Base-by-base conservation (phyloP, 2,329 filamentous ascomycete genomes). In the Claviceps monticola region DNA sequence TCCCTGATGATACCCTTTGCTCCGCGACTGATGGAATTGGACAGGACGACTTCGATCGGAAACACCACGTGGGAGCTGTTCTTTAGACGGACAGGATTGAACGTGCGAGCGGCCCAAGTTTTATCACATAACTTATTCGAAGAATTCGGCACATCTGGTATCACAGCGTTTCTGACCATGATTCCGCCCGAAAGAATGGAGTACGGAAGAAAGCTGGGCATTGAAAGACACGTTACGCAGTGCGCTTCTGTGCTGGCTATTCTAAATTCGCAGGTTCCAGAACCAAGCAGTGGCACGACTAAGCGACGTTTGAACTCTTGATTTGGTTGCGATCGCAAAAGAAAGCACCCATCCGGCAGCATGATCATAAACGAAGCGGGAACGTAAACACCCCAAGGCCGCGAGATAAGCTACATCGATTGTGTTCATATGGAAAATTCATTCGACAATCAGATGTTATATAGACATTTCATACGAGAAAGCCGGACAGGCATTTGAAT, bases 1-100 rank as follows among this genome's bases (percentile, higher is more conserved):
- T 71, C 70, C 1, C 60, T 73, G 0, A 73, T 84, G 45, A 71
- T 73, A 17, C 74, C 73, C 7, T 70, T 74, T 59, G 66, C 59
- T 11, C 46, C 57, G 0, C 55, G 60, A 13, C 54, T 58, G 2
- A 53, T 49, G 0, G 55, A 59, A 1, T 60, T 70, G 13, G 64
- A 66, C 49, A 59, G 61, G 1, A 61, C 66, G 6, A 54, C 74
- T 9, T 64, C 66, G 2, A 59, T 66, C n/a, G 61, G 63, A 36
- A 70, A 75, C 47, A 70, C 68, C 41, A 66, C 66, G 29, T 71
- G 68, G 68, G 66, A 64, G 16, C 11, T 65, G 1, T 66, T 69
- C 39, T 56, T 71, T 8, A 60, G 67, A 34, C 57, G 56, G 16
- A 59, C 61, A 8, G 69, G 69, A 1, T 53, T 71, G 47, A 71